These are phyloP conservation scores for Macadamia integrifolia DNA, from an alignment of 164 flowering plant genomes.

Conservation along the genomic window DNA sequence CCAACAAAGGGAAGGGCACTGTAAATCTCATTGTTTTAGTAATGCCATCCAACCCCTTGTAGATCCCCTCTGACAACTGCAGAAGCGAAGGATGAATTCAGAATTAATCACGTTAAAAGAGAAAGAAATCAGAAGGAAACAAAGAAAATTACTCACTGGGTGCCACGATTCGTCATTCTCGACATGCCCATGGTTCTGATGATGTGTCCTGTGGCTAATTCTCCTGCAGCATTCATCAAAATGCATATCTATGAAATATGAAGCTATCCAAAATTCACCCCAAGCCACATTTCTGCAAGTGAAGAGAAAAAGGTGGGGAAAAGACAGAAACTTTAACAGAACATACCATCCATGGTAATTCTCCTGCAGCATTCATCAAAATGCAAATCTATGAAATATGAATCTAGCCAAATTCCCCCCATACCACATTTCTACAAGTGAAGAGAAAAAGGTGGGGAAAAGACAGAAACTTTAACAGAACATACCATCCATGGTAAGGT, in stretches of 20 bases:
- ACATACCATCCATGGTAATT: conserved; percentile 58
- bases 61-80: conserved; percentile 65
- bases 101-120: neutral
- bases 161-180: conserved; percentile 53
- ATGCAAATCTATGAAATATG: neutral
- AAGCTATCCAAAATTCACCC: neutral
- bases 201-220: conserved; percentile 61
- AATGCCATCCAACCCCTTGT: conserved; percentile 38
- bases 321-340: neutral
- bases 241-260: neutral
- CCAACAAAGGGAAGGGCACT: conserved; percentile 72
- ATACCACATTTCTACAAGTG: neutral
- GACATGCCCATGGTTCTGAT: conserved; percentile 57
- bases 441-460: too few species aligned
- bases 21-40: conserved; percentile 52
- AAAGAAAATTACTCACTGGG: conserved; percentile 23
- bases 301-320: too few species aligned
- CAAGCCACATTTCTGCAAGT: neutral
- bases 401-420: neutral
- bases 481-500: conserved; percentile 63
- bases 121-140: neutral
- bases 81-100: neutral
- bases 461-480: neutral
- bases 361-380: conserved; percentile 32
- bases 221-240: conserved; percentile 32